Base-by-base conservation (phyloP, 768 basidiomycete species). In the Rhizopogon sp. region DNA sequence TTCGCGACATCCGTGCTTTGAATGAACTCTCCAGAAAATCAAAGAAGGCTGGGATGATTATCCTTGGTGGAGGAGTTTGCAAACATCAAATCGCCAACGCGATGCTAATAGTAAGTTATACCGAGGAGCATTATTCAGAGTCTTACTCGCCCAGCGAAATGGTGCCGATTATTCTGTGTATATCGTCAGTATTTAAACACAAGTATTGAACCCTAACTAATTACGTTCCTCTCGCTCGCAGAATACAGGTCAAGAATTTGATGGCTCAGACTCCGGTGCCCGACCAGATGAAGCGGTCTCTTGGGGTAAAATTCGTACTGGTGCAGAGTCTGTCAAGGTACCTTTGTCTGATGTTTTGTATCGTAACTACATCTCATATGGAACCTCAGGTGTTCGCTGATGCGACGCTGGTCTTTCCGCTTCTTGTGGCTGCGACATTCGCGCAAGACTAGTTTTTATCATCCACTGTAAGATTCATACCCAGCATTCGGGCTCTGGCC, bases 31-130 rank as follows among this genome's bases (percentile, higher is more conserved):
- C 90, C 10, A 80, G 97, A 53, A 85, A 82, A 59, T 89, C 95
- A 37, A 85, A 83, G 54, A 95, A 93, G 72, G 97, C 97, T 17
- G 97, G 97, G 2, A 98, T 98, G 95, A 93, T 99, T 62, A 85
- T 99, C 52, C 83, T 98, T 11, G 97, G 97, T 7, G 97, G 97
- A 2, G 97, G 97, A 1, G 94, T 99, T 9, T 98, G 95, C 76
- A 99, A 99, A 69, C 97, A 99, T 68, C 97, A 99, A 67, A 97
- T 99, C 54, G 96, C 96, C n/a, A 99, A 99, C 66, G 94, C 96
- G 1, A 98, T 99, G 97, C 76, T 99, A 22, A 97, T 99, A 66
- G 96, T 98, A 70, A 72, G 81, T 39, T 22, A 60, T 22, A 10
- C 17, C 43, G 43, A 40, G 46, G 14, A 53, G 50, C 39, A 16